Base-by-base conservation (phyloP, 495 filamentous ascomycete species). In the Hypoxylon intermedium region DNA sequence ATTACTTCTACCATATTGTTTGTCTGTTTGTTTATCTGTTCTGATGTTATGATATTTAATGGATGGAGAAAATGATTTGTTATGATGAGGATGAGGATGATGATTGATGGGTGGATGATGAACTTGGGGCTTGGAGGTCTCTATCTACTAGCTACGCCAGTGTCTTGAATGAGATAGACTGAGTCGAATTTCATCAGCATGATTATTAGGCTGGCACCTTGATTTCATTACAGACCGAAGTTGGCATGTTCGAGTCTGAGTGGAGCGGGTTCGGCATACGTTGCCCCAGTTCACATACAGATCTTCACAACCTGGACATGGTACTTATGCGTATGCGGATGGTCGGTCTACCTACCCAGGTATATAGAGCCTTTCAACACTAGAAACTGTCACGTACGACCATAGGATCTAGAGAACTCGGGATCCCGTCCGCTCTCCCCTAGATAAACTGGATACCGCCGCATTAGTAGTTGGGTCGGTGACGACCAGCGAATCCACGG, bases 401-500 rank as follows among this genome's bases (percentile, higher is more conserved):
- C 42, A 61, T 54, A 55, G 15, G 33, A 28, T 41, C 31, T 34
- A 44, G 65, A 69, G 24, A 60, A 67, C 21, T 65, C 62, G 66
- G 60, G 61, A 66, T 63, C 68, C 67, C 68, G 68, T 69, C 59
- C 62, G 68, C 61, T 71, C 67, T 64, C 53, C 61, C 57, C 44
- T 69, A 66, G 50, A 60, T 42, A 62, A 62, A 43, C 42, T 41
- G 15, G 57, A 40, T 47, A 61, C 47, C 18, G 60, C 41, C 37
- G 30, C 67, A 71, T 65, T 69, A 75, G 67, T 72, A 75, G 58
- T 67, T 62, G 58, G 61, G 71, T 73, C 65, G 69, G 69, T 72
- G 72, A 75, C 67, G 62, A 75, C 63, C 62, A 62, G 72, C 63
- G 71, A 75, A 74, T 67, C 45, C 72, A 67, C 56, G 67, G 67